A percentile compares a stretch with the other conserved stretches of the same genome.
These are phyloP conservation scores for Sphaerostilbella broomeana DNA, from an alignment of 2,329 filamentous ascomycete species.

Conservation along the genomic window DNA sequence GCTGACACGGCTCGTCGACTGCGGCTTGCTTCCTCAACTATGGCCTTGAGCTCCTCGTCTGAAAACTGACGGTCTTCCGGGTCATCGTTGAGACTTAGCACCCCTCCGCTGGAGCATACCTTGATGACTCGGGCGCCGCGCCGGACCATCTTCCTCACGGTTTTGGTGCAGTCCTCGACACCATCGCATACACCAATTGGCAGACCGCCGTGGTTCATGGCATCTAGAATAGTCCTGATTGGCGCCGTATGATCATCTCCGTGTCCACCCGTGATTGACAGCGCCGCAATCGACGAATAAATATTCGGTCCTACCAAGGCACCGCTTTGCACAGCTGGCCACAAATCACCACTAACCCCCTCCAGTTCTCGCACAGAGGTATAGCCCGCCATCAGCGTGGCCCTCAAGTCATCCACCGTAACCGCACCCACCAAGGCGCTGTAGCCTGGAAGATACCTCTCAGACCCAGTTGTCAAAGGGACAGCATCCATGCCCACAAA, in stretches of 20 bases:
- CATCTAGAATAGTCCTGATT: constrained; percentile 24
- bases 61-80: constrained; percentile 34
- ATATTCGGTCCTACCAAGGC: constrained; percentile 41
- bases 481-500: constrained; percentile 30
- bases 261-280: constrained; percentile 44
- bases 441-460: constrained; percentile 11
- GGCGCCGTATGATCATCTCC: constrained; percentile 33
- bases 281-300: constrained; percentile 37
- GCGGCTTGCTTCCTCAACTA: constrained; percentile 32
- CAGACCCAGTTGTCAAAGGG: neutral
- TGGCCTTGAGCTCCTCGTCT: constrained; percentile 30
- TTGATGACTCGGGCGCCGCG: constrained; percentile 36
- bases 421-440: constrained; percentile 14
- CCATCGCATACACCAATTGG: constrained; percentile 31
- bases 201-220: constrained; percentile 28
- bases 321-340: constrained; percentile 36
- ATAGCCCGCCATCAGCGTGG: constrained; percentile 39
- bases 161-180: constrained; percentile 34
- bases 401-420: constrained; percentile 26
- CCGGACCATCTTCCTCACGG: constrained; percentile 34
- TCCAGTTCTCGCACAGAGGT: constrained; percentile 45
- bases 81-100: constrained; percentile 34
- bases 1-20: constrained; percentile 32
- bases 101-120: constrained; percentile 34
- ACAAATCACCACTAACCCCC: constrained; percentile 39